Evolutionary conservation across 495 filamentous ascomycete species (phyloP).

Genomic region (Penicillium malachiteum): DNA sequence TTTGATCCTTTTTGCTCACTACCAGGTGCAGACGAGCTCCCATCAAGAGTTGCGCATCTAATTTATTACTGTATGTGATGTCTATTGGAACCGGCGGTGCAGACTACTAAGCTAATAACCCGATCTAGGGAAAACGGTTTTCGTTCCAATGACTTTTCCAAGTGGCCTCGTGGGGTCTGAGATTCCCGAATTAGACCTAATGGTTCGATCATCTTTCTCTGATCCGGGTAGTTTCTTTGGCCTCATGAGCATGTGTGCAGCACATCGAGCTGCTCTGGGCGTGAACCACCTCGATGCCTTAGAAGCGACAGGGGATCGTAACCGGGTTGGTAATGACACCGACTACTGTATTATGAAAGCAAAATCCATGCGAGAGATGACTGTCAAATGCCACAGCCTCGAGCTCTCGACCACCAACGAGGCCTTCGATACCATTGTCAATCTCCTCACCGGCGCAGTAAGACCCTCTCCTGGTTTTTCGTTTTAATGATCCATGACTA

Average conservation of each 20-base stretch:
- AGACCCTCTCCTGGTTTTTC: not conserved
- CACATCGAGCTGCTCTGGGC: slow-evolving; percentile 31
- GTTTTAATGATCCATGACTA: no score
- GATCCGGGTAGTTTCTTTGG: slow-evolving; percentile 38
- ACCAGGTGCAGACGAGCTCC: slow-evolving; percentile 25
- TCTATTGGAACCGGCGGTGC: not conserved
- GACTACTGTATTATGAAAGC: slow-evolving; percentile 40
- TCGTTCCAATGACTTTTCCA: slow-evolving; percentile 39
- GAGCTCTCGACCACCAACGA: slow-evolving; percentile 22
- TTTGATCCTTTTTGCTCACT: slow-evolving; percentile 33
- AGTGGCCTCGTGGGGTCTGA: slow-evolving; percentile 23
- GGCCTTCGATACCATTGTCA: slow-evolving; percentile 38
- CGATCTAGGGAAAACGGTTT: slow-evolving; percentile 30
- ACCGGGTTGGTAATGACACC: slow-evolving; percentile 19
- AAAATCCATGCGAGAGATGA: slow-evolving; percentile 35
- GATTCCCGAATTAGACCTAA: slow-evolving; percentile 25
- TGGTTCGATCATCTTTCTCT: slow-evolving; percentile 32
- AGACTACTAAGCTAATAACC: slow-evolving; percentile 5
- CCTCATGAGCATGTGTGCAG: slow-evolving; percentile 39
- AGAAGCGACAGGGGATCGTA: not conserved
- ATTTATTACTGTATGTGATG: slow-evolving; percentile 34
- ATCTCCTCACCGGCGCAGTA: slow-evolving; percentile 36
- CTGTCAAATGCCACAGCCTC: slow-evolving; percentile 30
- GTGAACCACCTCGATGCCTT: slow-evolving; percentile 16
- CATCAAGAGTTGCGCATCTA: slow-evolving; percentile 24